Evolutionary conservation across 2,329 filamentous ascomycete genomes (phyloP).

Genomic region (Curvularia lunata): DNA sequence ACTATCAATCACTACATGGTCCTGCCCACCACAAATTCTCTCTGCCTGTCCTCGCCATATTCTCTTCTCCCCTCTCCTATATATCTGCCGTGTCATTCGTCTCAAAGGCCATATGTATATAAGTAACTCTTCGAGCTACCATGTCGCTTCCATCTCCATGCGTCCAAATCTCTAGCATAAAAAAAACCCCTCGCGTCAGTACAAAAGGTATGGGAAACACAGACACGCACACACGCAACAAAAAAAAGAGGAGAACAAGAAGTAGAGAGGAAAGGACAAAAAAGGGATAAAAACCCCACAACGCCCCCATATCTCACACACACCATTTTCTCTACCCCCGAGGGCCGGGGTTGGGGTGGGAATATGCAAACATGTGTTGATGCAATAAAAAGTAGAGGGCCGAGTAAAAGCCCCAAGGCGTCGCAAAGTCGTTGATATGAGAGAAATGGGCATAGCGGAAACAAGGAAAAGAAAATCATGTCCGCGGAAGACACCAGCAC

Average conservation of each 20-base stretch:
- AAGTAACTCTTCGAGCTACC: neutral
- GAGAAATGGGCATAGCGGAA: neutral
- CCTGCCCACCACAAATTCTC: neutral
- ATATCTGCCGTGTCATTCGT: constrained; percentile 1
- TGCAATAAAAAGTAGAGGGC: constrained; percentile 5
- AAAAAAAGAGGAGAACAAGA: neutral
- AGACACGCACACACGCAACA: too few relatives aligned
- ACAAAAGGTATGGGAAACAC: neutral
- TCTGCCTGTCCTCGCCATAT: too few relatives aligned
- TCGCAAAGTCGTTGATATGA: constrained; percentile 5
- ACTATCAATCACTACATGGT: neutral
- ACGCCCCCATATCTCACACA: constrained; percentile 11
- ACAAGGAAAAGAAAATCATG: neutral
- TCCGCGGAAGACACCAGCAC: constrained; percentile 6
- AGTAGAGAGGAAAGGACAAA: neutral
- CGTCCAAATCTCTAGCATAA: neutral
- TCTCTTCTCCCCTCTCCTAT: neutral
- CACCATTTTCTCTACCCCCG: neutral
- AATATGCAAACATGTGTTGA: constrained; percentile 10
- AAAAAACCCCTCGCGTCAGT: neutral
- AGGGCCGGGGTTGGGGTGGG: neutral
- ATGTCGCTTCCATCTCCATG: neutral
- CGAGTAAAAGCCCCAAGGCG: neutral
- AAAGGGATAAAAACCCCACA: constrained; percentile 1
- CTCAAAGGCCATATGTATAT: neutral